Base-by-base conservation (phyloP, 2,329 filamentous ascomycete genomes). In the Fusarium drepaniforme region DNA sequence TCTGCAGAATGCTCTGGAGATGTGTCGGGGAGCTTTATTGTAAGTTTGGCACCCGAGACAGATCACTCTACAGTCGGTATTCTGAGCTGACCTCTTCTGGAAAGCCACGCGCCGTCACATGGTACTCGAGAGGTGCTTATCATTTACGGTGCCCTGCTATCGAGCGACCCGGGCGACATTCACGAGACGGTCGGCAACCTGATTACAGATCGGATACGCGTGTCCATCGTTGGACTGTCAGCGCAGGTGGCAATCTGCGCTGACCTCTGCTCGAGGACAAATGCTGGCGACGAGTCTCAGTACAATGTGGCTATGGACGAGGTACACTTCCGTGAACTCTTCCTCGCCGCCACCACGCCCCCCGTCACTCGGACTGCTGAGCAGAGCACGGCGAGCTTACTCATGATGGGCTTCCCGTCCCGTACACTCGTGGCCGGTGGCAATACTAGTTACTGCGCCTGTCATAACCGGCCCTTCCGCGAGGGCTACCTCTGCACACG, bases 371-470 rank as follows among this genome's bases (percentile, higher is more conserved):
- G 94, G 65, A 90, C 92, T 4, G 83, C 85, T 46, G 88, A 90
- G 74, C 88, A 90, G 78, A 88, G 86, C 70, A 88, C 88, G 11
- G 88, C 90, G 1, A 91, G 90, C 65, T 86, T 99, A 46, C 90
- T 99, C 30, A 97, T 97, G 94, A 99, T 99, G 96, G 97, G 97
- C 6, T 99, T 99, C 80, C 97, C 97, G 0, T 97, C 94, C 8
- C 90, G 96, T 42, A 93, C 93, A 3, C 90, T 97, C 16, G 94
- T 94, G 64, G 88, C 91, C 3, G 87, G 86, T 40, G 87, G 87
- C 28, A 89, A 92, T 7, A 85, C 89, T 64, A 95, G 93, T 69
- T 91, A 97, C 72, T 99, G 97, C 82, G 95, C 96, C 7, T 99
- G 97, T 81, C 96, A 98, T 84, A 95, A 94, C 76, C 91, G 92